Evolutionary conservation across 345 rosid genomes (phyloP).

Genomic region (Camelina hispida): DNA sequence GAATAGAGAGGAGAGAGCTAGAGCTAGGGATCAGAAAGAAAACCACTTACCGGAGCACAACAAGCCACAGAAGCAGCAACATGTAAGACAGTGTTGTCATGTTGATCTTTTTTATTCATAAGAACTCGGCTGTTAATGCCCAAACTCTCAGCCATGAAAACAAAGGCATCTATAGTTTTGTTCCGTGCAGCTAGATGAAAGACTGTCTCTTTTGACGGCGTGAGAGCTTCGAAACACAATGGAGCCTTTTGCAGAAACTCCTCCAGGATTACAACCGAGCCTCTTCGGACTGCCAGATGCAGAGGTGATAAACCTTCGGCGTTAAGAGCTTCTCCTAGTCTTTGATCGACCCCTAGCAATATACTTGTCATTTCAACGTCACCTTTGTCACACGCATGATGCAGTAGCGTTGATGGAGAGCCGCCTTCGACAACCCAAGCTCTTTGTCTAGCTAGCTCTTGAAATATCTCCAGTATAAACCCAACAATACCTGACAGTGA

Average conservation of each 20-base stretch:
- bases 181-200: conserved; percentile 56
- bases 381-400: conserved; percentile 56
- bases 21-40: background rate
- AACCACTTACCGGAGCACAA: conserved; percentile 27
- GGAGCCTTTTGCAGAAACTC: conserved; percentile 46
- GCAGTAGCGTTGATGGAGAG: conserved; percentile 44
- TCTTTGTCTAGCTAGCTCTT: conserved; percentile 40
- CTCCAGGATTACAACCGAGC: conserved; percentile 49
- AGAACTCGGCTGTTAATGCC: conserved; percentile 41
- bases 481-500: background rate
- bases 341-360: conserved; percentile 46
- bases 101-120: conserved; percentile 39
- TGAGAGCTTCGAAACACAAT: background rate
- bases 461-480: conserved; percentile 26
- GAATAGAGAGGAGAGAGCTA: background rate
- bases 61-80: conserved; percentile 51
- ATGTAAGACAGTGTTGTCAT: conserved; percentile 62
- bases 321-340: conserved; percentile 46
- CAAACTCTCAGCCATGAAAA: conserved; percentile 47
- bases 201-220: conserved; percentile 48
- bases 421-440: conserved; percentile 24
- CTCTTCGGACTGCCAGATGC: conserved; percentile 57
- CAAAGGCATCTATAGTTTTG: conserved; percentile 51
- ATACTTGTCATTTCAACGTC: conserved; percentile 52
- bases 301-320: conserved; percentile 55